Evolutionary conservation across 495 filamentous ascomycete species (phyloP).

Genomic region (Aspergillus egyptiacus): DNA sequence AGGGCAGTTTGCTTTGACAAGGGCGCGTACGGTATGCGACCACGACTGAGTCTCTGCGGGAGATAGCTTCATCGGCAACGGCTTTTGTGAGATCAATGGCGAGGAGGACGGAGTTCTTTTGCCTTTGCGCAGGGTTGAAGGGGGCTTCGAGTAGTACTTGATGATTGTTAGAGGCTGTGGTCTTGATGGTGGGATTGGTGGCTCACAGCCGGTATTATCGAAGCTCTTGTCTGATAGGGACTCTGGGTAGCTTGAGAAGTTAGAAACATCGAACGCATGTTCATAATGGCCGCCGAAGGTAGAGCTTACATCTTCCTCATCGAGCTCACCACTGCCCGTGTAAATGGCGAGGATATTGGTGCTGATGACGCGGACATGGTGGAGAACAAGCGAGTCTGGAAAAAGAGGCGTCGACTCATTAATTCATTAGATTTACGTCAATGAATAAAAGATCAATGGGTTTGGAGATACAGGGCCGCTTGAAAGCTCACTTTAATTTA

Average conservation of each 20-base stretch:
- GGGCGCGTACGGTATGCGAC: slow-evolving; percentile 74
- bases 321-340: slow-evolving; percentile 68
- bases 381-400: slow-evolving; percentile 22
- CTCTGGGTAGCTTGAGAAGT: slow-evolving; percentile 67
- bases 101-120: slow-evolving; percentile 72
- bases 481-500: no score
- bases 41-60: slow-evolving; percentile 66
- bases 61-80: slow-evolving; percentile 89
- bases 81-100: slow-evolving; percentile 85
- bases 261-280: no score
- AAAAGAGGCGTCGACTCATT: slow-evolving; percentile 16
- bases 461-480: no score
- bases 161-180: slow-evolving; percentile 1
- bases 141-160: slow-evolving; percentile 75
- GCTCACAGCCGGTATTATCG: slow-evolving; percentile 84
- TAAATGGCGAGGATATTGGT: slow-evolving; percentile 57
- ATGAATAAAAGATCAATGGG: neutral
- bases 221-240: slow-evolving; percentile 82
- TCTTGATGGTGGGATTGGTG: neutral
- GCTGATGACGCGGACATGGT: slow-evolving; percentile 28
- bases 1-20: neutral
- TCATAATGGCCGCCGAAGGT: no score
- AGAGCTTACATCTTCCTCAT: slow-evolving; percentile 73
- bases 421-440: no score
- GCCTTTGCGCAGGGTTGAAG: slow-evolving; percentile 48